Evolutionary conservation across 1,284 basidiomycete species (phyloP), one percentile per base, ranked within the genome.

Genomic region (Dichomitus squalens): DNA sequence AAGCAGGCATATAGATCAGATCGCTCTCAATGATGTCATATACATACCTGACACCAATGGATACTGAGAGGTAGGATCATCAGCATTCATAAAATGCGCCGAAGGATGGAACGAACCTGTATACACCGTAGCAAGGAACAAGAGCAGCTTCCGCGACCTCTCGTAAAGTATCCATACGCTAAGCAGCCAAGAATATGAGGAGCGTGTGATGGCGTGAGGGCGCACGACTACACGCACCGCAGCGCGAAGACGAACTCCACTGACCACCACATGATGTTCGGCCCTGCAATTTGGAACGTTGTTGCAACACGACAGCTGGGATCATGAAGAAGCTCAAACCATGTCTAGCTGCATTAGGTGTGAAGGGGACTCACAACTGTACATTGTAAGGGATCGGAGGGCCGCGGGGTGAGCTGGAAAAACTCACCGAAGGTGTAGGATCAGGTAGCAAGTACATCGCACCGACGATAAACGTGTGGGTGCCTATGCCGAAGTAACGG

Each of bases 121-220:
- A 25, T 53, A 53, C 40, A 53, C 46, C 5, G 29, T 14, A 2
- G 51, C 29, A 6, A 53, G 34, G 31, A 53, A 53, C 3, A 53
- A 3, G 14, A 53, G 34, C 11, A 53, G 29, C 14, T 46, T 44
- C 8, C 40, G 40, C 4, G 51, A 53, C 16, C 51, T 21, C 23
- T 39, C 25, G 33, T 53, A 53, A 29, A 53, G 23, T 23, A 53
- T 53, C 51, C 51, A 53, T 16, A 53, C 51, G 11, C 51, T 53
- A 16, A 29, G 16, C 23, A 7, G 9, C 20, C 21, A 14, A 16
- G 18, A 21, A 14, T 18, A 14, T 46, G 12, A 23, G 20, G 7
- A 33, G n/a, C 25, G 27, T 21, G 4, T 25, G n/a, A n/a, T n/a
- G n/a, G n/a, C n/a, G n/a, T 14, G 20, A 35, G 18, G 20, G 20